phyloP scores from a whole-genome alignment of 495 filamentous ascomycete genomes.

The Hyaloscypha finlandica region DNA sequence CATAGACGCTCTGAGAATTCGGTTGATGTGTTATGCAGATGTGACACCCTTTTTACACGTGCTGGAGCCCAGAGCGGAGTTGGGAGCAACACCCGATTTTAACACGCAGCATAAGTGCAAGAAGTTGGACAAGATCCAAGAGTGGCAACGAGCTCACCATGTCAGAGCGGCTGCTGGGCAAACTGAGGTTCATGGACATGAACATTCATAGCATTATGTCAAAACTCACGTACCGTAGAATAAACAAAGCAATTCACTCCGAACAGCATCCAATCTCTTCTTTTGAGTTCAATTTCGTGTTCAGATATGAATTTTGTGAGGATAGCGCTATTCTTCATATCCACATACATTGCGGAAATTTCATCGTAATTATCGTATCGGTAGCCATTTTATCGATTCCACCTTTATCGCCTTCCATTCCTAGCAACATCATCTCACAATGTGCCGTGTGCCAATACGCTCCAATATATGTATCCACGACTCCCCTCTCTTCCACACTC shows the following conservation, averaged over 20 bases:
- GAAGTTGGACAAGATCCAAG: constrained; percentile 45
- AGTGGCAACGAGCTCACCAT: constrained; percentile 10
- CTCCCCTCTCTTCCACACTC: background rate
- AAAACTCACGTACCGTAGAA: too few relatives aligned
- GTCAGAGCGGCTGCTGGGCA: constrained; percentile 6
- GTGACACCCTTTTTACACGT: constrained; percentile 50
- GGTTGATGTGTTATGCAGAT: constrained; percentile 56
- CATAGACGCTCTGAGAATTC: constrained; percentile 53
- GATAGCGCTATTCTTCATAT: background rate
- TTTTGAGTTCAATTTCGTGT: too few relatives aligned
- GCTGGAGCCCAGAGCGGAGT: constrained; percentile 44
- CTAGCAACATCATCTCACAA: constrained; percentile 16
- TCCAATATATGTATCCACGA: constrained; percentile 9
- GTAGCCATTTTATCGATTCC: background rate
- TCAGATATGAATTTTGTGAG: too few relatives aligned
- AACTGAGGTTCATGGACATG: constrained; percentile 3
- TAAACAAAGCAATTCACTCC: too few relatives aligned
- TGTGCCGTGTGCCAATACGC: constrained; percentile 6
- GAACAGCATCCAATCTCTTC: too few relatives aligned
- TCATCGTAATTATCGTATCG: constrained; percentile 5
- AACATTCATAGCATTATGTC: background rate
- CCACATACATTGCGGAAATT: constrained; percentile 9
- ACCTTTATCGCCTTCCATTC: constrained; percentile 5
- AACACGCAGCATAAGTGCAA: constrained; percentile 55
- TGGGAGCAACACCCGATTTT: constrained; percentile 54